Conservation (phyloP, 352 stramenopile species). For the Pythium oligandrum region DNA sequence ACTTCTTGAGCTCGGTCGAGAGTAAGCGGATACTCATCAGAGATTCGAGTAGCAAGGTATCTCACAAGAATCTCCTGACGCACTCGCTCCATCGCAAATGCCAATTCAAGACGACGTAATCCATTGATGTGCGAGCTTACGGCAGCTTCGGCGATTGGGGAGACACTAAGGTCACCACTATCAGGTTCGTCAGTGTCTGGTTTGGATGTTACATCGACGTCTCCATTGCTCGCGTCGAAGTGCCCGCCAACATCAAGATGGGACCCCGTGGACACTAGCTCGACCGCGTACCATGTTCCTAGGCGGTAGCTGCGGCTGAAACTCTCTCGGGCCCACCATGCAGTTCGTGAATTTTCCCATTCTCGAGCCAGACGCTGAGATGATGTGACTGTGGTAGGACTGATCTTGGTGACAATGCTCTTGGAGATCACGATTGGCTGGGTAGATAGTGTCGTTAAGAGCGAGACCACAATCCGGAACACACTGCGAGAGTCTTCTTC, state of each 20-base stretch:
- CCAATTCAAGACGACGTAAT: slow-evolving; percentile 44
- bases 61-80: slow-evolving; percentile 53
- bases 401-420: slow-evolving; percentile 65
- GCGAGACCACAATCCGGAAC: slow-evolving; percentile 53
- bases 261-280: slow-evolving; percentile 1
- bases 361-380: slow-evolving; percentile 47
- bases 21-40: slow-evolving; percentile 31
- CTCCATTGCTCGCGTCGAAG: no score
- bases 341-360: slow-evolving; percentile 37
- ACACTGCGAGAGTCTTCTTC: slow-evolving; percentile 39
- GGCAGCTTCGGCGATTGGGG: slow-evolving; percentile 2
- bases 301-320: slow-evolving; percentile 69
- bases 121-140: slow-evolving; percentile 26
- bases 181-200: no score
- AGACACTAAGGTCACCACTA: not conserved
- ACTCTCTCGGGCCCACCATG: slow-evolving; percentile 79
- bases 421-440: slow-evolving; percentile 64
- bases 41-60: slow-evolving; percentile 16
- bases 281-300: slow-evolving; percentile 64
- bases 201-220: no score
- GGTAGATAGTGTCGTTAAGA: slow-evolving; percentile 41
- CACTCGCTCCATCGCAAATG: slow-evolving; percentile 51
- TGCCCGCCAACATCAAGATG: slow-evolving; percentile 2
- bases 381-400: slow-evolving; percentile 27
- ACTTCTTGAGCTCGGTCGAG: slow-evolving; percentile 20